Conservation (phyloP, 768 basidiomycete genomes). For the Podaxis sp. region DNA sequence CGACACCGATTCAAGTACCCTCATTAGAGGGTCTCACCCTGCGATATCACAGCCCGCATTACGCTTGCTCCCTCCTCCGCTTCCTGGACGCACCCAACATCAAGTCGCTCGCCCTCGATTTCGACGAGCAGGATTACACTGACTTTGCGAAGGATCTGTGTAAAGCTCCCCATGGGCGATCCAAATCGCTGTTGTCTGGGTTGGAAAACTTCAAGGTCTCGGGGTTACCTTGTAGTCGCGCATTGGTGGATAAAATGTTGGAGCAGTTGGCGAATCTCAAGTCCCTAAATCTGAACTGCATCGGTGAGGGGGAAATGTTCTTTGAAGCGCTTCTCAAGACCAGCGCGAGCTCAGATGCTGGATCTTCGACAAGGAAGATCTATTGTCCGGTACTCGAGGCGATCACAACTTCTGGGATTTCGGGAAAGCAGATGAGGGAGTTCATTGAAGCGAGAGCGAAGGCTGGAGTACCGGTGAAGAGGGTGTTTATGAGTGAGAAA, state of each 20-base stretch:
- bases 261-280: constrained; percentile 47
- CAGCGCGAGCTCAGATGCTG: background rate
- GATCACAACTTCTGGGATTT: constrained; percentile 45
- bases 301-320: constrained; percentile 29
- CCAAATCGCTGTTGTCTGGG: constrained; percentile 45
- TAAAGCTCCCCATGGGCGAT: constrained; percentile 34
- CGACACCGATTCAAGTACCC: constrained; percentile 35
- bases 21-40: constrained; percentile 39
- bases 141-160: constrained; percentile 47
- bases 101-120: constrained; percentile 50
- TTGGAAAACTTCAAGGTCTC: constrained; percentile 54
- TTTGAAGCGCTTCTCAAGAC: constrained; percentile 24
- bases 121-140: constrained; percentile 54
- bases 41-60: constrained; percentile 39
- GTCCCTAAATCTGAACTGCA: constrained; percentile 37
- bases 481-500: constrained; percentile 45
- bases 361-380: constrained; percentile 8
- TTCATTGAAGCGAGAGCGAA: constrained; percentile 44
- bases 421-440: constrained; percentile 38
- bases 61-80: constrained; percentile 37
- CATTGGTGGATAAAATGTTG: constrained; percentile 38
- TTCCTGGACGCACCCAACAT: constrained; percentile 41
- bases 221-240: constrained; percentile 42
- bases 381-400: constrained; percentile 54
- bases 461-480: constrained; percentile 45